Percentiles rank a stretch among this genome's conserved stretches.
Conservation (phyloP, 164 flowering plant species). For the Dillenia turbinata region DNA sequence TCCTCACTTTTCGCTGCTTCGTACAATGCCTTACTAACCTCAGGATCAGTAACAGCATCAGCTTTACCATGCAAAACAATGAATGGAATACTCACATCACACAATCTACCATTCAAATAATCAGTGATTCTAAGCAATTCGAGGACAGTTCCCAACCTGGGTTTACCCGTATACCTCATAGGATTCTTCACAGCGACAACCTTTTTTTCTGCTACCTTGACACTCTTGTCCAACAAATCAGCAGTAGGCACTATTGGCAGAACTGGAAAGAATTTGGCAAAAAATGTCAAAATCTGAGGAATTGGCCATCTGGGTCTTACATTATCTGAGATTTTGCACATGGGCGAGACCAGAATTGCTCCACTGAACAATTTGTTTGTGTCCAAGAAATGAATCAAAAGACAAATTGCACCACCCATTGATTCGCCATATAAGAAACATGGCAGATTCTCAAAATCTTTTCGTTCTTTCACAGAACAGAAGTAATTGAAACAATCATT, state of each 20-base stretch:
- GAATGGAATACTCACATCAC: constrained; percentile 65
- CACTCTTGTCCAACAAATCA: constrained; percentile 61
- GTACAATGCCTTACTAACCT: constrained; percentile 60
- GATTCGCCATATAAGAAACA: constrained; percentile 75
- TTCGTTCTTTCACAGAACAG: constrained; percentile 28
- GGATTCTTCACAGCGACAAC: constrained; percentile 57
- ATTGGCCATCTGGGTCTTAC: constrained; percentile 86
- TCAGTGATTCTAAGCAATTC: constrained; percentile 74
- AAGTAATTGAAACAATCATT: constrained; percentile 64
- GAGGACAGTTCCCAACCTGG: constrained; percentile 71
- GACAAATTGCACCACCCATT: constrained; percentile 90
- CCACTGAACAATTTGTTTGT: constrained; percentile 41
- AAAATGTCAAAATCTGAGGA: constrained; percentile 43
- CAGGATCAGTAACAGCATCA: constrained; percentile 82
- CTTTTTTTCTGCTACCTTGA: constrained; percentile 67
- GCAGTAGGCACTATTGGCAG: constrained; percentile 70
- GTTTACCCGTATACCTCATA: constrained; percentile 61
- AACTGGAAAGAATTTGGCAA: constrained; percentile 61
- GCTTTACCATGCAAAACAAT: constrained; percentile 79
- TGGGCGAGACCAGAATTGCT: constrained; percentile 73
- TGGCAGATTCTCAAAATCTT: constrained; percentile 35
- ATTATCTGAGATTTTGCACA: constrained; percentile 80
- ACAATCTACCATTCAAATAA: constrained; percentile 30
- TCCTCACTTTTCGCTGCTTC: constrained; percentile 62
- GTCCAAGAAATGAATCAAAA: constrained; percentile 48